Percentiles rank a stretch among this genome's conserved stretches.
phyloP scores from a whole-genome alignment of 2,329 filamentous ascomycete genomes.

The Leptographium radiaticola region DNA sequence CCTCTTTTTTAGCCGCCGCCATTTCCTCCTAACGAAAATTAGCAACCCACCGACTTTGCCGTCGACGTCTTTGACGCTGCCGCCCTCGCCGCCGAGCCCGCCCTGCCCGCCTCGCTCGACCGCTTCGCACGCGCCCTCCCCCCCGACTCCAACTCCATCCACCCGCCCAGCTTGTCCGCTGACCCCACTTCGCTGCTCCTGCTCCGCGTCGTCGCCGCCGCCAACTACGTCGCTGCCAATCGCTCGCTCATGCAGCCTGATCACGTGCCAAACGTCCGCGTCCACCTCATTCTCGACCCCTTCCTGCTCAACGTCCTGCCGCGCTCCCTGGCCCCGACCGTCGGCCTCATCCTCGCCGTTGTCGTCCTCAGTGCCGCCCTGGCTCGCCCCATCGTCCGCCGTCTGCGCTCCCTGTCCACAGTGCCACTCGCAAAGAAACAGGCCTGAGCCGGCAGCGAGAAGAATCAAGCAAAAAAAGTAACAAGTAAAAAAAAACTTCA shows the following conservation, averaged over 20 bases:
- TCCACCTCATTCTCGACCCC: slow-evolving; percentile 78
- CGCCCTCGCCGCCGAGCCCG: slow-evolving; percentile 46
- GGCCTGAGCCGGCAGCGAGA: too few relatives aligned
- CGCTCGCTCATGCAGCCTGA: slow-evolving; percentile 52
- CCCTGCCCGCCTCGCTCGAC: slow-evolving; percentile 52
- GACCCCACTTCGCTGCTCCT: slow-evolving; percentile 44
- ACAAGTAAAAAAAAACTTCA: not conserved
- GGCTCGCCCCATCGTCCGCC: slow-evolving; percentile 22
- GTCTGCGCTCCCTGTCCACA: slow-evolving; percentile 16
- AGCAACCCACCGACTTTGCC: slow-evolving; percentile 80
- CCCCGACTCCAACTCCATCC: not conserved
- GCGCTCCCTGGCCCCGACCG: slow-evolving; percentile 59
- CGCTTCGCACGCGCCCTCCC: slow-evolving; percentile 26
- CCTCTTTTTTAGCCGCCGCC: not conserved
- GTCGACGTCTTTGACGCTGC: slow-evolving; percentile 51
- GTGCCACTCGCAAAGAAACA: too few relatives aligned
- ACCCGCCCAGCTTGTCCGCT: not conserved
- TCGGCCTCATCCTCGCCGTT: slow-evolving; percentile 52
- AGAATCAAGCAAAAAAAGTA: not conserved
- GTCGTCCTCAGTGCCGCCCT: slow-evolving; percentile 31
- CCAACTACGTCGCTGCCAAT: slow-evolving; percentile 75
- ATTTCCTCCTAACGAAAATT: too few relatives aligned
- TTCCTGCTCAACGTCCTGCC: slow-evolving; percentile 67
- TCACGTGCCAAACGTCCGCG: slow-evolving; percentile 56
- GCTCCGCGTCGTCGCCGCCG: slow-evolving; percentile 60